Conservation (phyloP, 2,329 filamentous ascomycete species). For the Penicillium rolfsii region DNA sequence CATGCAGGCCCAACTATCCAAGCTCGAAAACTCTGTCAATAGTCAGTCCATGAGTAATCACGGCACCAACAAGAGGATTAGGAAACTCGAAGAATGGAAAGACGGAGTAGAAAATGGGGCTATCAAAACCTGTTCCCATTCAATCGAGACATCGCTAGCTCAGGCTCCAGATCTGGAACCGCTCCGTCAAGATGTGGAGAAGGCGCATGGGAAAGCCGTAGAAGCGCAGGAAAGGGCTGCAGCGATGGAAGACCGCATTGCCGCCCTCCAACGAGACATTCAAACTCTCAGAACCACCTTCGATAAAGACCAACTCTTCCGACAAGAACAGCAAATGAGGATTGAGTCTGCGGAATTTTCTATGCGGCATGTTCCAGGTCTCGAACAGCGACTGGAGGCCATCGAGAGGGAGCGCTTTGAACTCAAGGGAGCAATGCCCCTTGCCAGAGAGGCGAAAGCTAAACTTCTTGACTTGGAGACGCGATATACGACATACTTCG, state of each 20-base stretch:
- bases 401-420: neutral
- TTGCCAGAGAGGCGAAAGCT: neutral
- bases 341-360: neutral
- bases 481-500: neutral
- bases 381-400: neutral
- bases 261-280: neutral
- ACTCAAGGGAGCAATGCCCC: neutral
- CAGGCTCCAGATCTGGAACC: slow-evolving; percentile 3
- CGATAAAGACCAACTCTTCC: neutral
- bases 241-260: neutral
- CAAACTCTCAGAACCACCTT: neutral
- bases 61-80: neutral
- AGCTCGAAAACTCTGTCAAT: slow-evolving; percentile 6
- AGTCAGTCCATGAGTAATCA: slow-evolving; percentile 6
- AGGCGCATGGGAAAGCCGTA: neutral
- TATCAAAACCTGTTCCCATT: neutral
- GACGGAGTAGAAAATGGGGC: neutral
- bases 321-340: neutral
- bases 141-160: neutral
- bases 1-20: neutral
- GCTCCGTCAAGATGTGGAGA: neutral
- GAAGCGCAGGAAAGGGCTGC: neutral
- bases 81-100: slow-evolving; percentile 7
- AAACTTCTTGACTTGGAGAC: neutral
- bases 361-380: neutral